A percentile compares a stretch with the other conserved stretches of the same genome.
These are phyloP conservation scores for Aureobasidium melanogenum DNA, from an alignment of 2,329 filamentous ascomycete species.

Conservation along the genomic window DNA sequence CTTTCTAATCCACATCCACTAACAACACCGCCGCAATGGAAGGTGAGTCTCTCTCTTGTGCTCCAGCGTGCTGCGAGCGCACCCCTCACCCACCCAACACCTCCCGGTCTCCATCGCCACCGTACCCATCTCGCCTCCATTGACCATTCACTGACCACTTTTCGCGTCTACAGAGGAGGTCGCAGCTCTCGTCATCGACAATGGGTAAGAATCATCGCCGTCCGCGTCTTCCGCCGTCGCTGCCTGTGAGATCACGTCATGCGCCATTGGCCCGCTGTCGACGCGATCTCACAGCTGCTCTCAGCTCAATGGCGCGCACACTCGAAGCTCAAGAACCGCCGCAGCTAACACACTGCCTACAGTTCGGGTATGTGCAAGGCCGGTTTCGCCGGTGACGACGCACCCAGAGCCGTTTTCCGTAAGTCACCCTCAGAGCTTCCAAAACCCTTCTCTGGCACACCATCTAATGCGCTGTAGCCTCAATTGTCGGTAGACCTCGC, in stretches of 20 bases:
- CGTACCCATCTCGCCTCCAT: not conserved
- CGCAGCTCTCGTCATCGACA: conserved; percentile 99
- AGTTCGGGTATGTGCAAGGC: conserved; percentile 99
- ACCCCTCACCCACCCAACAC: conserved; percentile 4
- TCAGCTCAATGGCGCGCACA: conserved; percentile 1
- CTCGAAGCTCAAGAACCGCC: not conserved
- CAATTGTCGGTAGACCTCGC: conserved; percentile 98
- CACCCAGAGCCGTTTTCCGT: conserved; percentile 99
- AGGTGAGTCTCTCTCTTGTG: conserved; percentile 19
- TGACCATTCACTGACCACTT: conserved; percentile 14
- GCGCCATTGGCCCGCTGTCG: conserved; percentile 20
- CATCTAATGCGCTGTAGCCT: conserved; percentile 53
- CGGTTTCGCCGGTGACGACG: conserved; percentile 99
- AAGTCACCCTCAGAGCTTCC: conserved; percentile 47
- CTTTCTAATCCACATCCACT: not conserved
- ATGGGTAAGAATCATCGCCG: conserved; percentile 72
- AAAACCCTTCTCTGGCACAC: not conserved
- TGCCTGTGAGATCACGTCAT: conserved; percentile 22
- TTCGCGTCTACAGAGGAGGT: conserved; percentile 75
- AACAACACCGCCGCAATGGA: conserved; percentile 23
- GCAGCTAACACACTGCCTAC: conserved; percentile 21
- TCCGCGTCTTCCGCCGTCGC: conserved; percentile 22
- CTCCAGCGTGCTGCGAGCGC: conserved; percentile 8
- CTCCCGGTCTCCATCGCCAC: not conserved
- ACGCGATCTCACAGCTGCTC: conserved; percentile 23